Percentiles rank a stretch among this genome's conserved stretches.
phyloP scores from a whole-genome alignment of 2,329 filamentous ascomycete genomes.

The Lecanicillium sp. region DNA sequence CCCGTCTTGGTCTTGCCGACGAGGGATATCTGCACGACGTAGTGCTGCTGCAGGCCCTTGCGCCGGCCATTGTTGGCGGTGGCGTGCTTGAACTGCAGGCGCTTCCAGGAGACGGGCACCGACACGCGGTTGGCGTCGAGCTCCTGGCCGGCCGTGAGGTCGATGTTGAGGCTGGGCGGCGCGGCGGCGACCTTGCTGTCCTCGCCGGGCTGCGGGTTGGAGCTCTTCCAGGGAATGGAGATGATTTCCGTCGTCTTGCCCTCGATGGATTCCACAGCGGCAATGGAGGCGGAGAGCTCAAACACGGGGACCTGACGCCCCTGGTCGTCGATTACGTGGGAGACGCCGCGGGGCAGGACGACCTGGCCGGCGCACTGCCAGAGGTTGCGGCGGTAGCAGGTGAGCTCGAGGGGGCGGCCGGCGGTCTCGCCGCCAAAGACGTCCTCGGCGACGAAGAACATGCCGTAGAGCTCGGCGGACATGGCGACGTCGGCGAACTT shows the following conservation, averaged over 20 bases:
- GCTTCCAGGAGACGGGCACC: slow-evolving; percentile 86
- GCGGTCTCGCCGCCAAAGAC: slow-evolving; percentile 59
- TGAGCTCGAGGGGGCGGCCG: slow-evolving; percentile 68
- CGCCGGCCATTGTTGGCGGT: slow-evolving; percentile 93
- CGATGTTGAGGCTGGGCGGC: slow-evolving; percentile 50
- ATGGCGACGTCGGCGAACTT: slow-evolving; percentile 59
- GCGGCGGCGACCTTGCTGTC: slow-evolving; percentile 43
- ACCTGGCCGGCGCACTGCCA: slow-evolving; percentile 92
- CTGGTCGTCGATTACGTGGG: slow-evolving; percentile 66
- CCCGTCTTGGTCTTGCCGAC: slow-evolving; percentile 65
- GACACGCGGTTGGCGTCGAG: slow-evolving; percentile 74
- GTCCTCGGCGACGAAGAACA: slow-evolving; percentile 83
- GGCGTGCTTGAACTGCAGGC: slow-evolving; percentile 90
- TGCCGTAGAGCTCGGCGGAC: slow-evolving; percentile 73
- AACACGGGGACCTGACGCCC: slow-evolving; percentile 71
- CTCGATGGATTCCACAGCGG: slow-evolving; percentile 86
- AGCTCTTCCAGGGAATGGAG: slow-evolving; percentile 89
- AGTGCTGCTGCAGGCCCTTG: slow-evolving; percentile 93
- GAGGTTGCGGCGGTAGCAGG: slow-evolving; percentile 89
- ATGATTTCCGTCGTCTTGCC: slow-evolving; percentile 91
- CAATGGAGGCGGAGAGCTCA: slow-evolving; percentile 74
- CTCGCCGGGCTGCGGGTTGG: slow-evolving; percentile 49
- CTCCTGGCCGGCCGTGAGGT: slow-evolving; percentile 54
- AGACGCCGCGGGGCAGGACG: slow-evolving; percentile 65
- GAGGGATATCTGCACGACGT: slow-evolving; percentile 79